Evolutionary conservation across 768 basidiomycete species (phyloP), one percentile per base, ranked within the genome.

Genomic region (Amylocystis lapponica): DNA sequence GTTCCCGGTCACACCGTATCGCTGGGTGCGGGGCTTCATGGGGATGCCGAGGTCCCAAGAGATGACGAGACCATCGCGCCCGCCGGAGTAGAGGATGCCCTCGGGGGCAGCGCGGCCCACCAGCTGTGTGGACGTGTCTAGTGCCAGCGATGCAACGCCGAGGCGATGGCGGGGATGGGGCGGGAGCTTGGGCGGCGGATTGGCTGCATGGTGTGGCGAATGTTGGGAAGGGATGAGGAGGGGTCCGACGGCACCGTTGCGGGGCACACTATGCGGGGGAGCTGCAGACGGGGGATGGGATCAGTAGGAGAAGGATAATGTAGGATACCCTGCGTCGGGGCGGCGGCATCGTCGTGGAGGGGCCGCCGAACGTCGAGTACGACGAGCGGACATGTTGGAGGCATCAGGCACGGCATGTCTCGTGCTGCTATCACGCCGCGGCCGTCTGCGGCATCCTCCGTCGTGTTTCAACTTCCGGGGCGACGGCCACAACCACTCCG

Each of bases 1-100:
- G 46, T 39, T 48, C 10, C 60, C 58, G 4, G 46, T 33, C 7
- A 50, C 50, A 32, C 62, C 60, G 20, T 63, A 60, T 14, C 57
- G 52, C 27, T 53, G 62, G 19, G 52, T 60, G 27, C 80, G 62
- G 27, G 68, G 62, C 53, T 66, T 76, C 74, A 83, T 79, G 8
- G 76, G 66, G 9, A 91, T 67, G 4, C 74, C 78, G 20, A 94
- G 70, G 57, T 96, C 93, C 88, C 91, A 94, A 8, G 84, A 79
- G 29, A 93, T 81, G 35, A 95, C 71, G 32, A 91, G 69, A 0
- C 93, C 93, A 66, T 96, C 93, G 45, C 93, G 70, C 19, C 90
- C 92, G 21, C 84, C 92, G 2, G 89, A 81, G 59, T 96, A 96
- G 2, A 96, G 65, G 31, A 96, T 93, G 4, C 93, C 93, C 51